Percentiles rank a stretch among this genome's conserved stretches.
phyloP scores from a whole-genome alignment of 2,329 filamentous ascomycete genomes.

The Aotearoamyces nothofagi region DNA sequence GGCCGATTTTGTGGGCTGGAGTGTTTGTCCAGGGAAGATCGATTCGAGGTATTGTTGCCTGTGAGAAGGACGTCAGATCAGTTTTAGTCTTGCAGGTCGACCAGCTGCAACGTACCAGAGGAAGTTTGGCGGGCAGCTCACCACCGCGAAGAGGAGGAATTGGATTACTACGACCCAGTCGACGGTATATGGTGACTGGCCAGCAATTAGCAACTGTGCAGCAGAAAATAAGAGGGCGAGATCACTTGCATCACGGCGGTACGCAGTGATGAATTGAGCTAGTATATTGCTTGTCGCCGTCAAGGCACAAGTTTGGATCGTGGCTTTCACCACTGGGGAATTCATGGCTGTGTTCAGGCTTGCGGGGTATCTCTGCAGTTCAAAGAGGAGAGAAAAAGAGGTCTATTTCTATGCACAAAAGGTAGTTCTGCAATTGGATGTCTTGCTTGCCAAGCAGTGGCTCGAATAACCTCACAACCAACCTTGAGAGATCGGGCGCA shows the following conservation, averaged over 20 bases:
- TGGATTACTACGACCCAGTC: conserved; percentile 57
- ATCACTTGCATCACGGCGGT: conserved; percentile 37
- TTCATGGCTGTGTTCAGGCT: conserved; percentile 10
- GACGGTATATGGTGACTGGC: conserved; percentile 42
- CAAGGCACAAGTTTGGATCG: conserved; percentile 49
- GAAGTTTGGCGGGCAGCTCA: conserved; percentile 72
- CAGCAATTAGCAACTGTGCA: conserved; percentile 4
- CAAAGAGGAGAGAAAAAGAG: neutral
- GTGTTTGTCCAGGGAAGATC: conserved; percentile 39
- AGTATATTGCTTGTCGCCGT: conserved; percentile 56
- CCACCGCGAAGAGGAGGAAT: conserved; percentile 58
- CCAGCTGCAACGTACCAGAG: conserved; percentile 45
- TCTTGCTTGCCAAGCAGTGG: too few species aligned
- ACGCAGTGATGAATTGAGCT: conserved; percentile 54
- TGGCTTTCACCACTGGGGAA: conserved; percentile 41
- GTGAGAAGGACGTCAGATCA: too few species aligned
- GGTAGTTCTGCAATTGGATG: too few species aligned
- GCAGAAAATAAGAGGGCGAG: conserved; percentile 1
- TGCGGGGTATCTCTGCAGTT: too few species aligned
- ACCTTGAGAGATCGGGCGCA: too few species aligned
- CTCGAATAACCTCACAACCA: too few species aligned
- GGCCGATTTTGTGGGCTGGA: conserved; percentile 24
- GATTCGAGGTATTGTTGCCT: conserved; percentile 66
- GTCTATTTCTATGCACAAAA: too few species aligned
- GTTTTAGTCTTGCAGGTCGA: neutral